These are phyloP conservation scores for Aspergillus mulundensis DNA, from an alignment of 495 filamentous ascomycete genomes.

Conservation along the genomic window DNA sequence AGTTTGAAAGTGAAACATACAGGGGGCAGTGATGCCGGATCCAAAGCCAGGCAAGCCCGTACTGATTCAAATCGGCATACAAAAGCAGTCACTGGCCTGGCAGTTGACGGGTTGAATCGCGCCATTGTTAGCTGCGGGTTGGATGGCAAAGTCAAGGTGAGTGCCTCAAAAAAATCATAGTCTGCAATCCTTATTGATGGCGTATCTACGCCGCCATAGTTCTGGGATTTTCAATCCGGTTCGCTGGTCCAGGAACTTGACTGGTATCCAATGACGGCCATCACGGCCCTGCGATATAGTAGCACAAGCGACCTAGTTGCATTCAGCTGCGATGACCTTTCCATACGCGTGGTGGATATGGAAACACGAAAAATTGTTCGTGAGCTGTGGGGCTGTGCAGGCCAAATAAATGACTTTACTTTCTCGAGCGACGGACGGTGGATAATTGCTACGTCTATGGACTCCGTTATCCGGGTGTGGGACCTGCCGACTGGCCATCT, in stretches of 20 bases:
- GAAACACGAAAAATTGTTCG: constrained; percentile 85
- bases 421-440: constrained; percentile 93
- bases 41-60: constrained; percentile 34
- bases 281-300: constrained; percentile 74
- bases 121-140: constrained; percentile 77
- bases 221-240: constrained; percentile 89
- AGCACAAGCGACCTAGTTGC: constrained; percentile 81
- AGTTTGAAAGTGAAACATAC: constrained; percentile 56
- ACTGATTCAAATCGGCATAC: constrained; percentile 66
- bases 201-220: constrained; percentile 35
- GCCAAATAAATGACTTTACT: constrained; percentile 75
- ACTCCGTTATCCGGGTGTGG: constrained; percentile 82
- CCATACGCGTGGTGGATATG: constrained; percentile 83
- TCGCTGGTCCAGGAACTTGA: constrained; percentile 74
- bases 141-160: constrained; percentile 85
- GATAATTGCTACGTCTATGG: constrained; percentile 85
- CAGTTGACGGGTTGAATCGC: constrained; percentile 79
- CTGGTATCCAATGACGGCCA: constrained; percentile 75
- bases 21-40: constrained; percentile 49
- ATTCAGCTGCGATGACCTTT: constrained; percentile 82
- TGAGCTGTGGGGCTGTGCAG: constrained; percentile 87
- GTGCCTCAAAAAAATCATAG: background rate
- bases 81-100: constrained; percentile 76
- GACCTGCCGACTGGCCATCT: constrained; percentile 93
- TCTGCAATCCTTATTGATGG: constrained; percentile 7